Evolutionary conservation across 2,329 filamentous ascomycete species (phyloP).

Genomic region (Cercospora nicotianae): DNA sequence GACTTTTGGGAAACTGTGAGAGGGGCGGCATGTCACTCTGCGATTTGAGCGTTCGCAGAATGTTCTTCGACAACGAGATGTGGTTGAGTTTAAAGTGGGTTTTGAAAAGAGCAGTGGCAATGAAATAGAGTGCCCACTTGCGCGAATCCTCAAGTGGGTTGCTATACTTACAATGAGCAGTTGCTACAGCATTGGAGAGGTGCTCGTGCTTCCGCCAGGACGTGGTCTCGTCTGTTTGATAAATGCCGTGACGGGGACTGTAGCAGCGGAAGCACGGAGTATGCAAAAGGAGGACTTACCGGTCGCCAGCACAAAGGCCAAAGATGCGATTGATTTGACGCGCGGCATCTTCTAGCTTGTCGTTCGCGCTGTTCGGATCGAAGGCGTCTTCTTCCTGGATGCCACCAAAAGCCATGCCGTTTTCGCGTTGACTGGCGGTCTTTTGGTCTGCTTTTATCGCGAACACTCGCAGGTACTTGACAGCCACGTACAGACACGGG

Average conservation of each 20-base stretch:
- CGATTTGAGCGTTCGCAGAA: slow-evolving; percentile 79
- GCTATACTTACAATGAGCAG: slow-evolving; percentile 49
- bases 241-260: background rate
- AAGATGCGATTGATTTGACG: slow-evolving; percentile 91
- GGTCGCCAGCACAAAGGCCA: slow-evolving; percentile 82
- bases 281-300: slow-evolving; percentile 56
- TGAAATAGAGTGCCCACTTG: slow-evolving; percentile 97
- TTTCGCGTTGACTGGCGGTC: slow-evolving; percentile 50
- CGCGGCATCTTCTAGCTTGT: slow-evolving; percentile 86
- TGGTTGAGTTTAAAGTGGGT: slow-evolving; percentile 91
- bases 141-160: slow-evolving; percentile 82
- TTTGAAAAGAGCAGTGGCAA: slow-evolving; percentile 94
- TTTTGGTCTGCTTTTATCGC: slow-evolving; percentile 88
- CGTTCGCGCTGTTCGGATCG: slow-evolving; percentile 71
- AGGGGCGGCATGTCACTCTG: slow-evolving; percentile 72
- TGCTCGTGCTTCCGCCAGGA: background rate
- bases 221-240: background rate
- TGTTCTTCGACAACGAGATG: slow-evolving; percentile 83
- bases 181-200: slow-evolving; percentile 12
- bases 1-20: slow-evolving; percentile 78
- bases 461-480: slow-evolving; percentile 82
- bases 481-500: slow-evolving; percentile 82
- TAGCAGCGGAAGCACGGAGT: background rate
- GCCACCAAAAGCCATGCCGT: slow-evolving; percentile 37
- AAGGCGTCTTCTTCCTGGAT: slow-evolving; percentile 87